Evolutionary conservation across 169 alveolate species (phyloP).

Genomic region (Eimeria brunetti): DNA sequence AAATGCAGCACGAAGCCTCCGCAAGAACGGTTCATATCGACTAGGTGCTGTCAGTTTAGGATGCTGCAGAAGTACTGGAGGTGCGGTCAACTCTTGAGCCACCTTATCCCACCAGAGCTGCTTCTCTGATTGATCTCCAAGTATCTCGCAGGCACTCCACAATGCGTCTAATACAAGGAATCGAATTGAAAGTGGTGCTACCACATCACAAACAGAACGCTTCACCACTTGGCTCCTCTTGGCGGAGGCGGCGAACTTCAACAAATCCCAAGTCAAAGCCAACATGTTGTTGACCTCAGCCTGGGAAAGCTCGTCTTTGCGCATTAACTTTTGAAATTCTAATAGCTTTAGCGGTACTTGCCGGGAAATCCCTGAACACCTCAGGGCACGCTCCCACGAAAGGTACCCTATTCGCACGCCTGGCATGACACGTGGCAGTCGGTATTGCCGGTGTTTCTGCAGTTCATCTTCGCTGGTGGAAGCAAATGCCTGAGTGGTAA

Average conservation of each 20-base stretch:
- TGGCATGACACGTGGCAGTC: background rate
- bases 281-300: background rate
- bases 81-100: background rate
- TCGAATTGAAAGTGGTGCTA: background rate
- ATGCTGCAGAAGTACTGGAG: background rate
- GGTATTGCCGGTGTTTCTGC: background rate
- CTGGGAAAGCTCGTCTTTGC: background rate
- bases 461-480: background rate
- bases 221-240: no score
- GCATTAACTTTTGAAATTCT: background rate
- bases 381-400: background rate
- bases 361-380: background rate
- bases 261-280: background rate
- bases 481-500: background rate
- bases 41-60: background rate
- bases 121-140: background rate
- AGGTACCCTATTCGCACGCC: background rate
- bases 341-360: background rate
- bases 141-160: slow-evolving; percentile 6
- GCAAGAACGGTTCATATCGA: background rate
- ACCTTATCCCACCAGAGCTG: background rate
- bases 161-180: slow-evolving; percentile 36
- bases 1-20: background rate
- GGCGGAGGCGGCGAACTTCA: background rate
- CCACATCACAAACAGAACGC: background rate